Evolutionary conservation across 495 filamentous ascomycete species (phyloP).

Genomic region (Xylaria telfairii): DNA sequence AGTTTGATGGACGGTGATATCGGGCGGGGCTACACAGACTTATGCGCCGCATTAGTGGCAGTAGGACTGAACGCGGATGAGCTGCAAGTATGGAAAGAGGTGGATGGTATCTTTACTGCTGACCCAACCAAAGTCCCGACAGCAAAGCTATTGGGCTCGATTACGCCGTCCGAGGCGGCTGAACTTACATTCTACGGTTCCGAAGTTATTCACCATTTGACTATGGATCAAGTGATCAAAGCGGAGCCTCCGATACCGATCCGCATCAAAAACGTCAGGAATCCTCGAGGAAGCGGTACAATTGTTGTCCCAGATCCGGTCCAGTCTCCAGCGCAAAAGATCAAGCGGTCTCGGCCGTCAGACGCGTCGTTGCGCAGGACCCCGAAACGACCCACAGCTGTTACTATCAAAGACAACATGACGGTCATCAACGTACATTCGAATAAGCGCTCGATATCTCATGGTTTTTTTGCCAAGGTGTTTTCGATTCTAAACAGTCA

Average conservation of each 20-base stretch:
- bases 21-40: slow-evolving; percentile 87
- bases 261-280: slow-evolving; percentile 98
- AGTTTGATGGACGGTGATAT: slow-evolving; percentile 76
- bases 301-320: slow-evolving; percentile 72
- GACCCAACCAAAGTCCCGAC: slow-evolving; percentile 89
- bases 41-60: slow-evolving; percentile 83
- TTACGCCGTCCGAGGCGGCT: slow-evolving; percentile 87
- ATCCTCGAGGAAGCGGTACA: slow-evolving; percentile 85
- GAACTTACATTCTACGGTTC: slow-evolving; percentile 93
- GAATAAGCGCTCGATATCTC: slow-evolving; percentile 81
- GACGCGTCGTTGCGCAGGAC: slow-evolving; percentile 52
- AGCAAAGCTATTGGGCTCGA: slow-evolving; percentile 73
- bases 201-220: slow-evolving; percentile 96
- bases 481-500: slow-evolving; percentile 84
- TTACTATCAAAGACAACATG: slow-evolving; percentile 94
- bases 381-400: slow-evolving; percentile 82
- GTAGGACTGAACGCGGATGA: slow-evolving; percentile 79
- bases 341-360: slow-evolving; percentile 48
- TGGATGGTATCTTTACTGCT: slow-evolving; percentile 89
- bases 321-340: slow-evolving; percentile 52
- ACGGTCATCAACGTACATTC: slow-evolving; percentile 94
- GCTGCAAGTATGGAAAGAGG: slow-evolving; percentile 92
- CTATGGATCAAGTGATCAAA: slow-evolving; percentile 97
- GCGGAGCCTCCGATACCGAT: slow-evolving; percentile 84
- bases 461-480: slow-evolving; percentile 90